A percentile compares a stretch with the other conserved stretches of the same genome.
phyloP scores from a whole-genome alignment of 768 basidiomycete genomes.

The Mycena galopus region DNA sequence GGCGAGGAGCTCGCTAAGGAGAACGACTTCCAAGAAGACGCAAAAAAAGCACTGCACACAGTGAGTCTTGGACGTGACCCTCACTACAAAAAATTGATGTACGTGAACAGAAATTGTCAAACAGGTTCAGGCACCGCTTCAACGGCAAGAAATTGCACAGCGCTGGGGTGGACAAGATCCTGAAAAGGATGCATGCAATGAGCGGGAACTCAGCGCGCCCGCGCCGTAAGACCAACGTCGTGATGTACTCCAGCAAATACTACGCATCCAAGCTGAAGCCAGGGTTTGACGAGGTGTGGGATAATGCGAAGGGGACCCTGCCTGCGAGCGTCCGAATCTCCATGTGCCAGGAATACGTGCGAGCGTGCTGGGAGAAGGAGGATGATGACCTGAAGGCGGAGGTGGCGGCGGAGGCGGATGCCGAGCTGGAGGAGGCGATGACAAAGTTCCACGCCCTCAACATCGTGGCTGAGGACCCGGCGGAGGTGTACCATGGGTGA shows the following conservation, averaged over 20 bases:
- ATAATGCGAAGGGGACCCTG: not conserved
- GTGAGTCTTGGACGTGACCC: not conserved
- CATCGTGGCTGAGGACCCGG: not conserved
- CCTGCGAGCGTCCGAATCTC: not conserved
- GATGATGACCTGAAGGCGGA: not conserved
- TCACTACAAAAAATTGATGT: not conserved
- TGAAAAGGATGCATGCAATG: constrained; percentile 12
- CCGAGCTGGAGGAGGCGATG: not conserved
- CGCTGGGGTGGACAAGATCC: not conserved
- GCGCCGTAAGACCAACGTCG: not conserved
- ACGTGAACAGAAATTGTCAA: constrained; percentile 19
- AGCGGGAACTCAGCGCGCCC: not conserved
- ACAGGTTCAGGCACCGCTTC: constrained; percentile 21
- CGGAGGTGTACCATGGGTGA: constrained; percentile 21
- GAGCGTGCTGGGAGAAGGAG: not conserved
- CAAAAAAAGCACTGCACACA: not conserved
- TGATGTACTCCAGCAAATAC: constrained; percentile 9
- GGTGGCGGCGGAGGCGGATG: not conserved
- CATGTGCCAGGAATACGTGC: constrained; percentile 8
- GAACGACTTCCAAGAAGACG: not conserved
- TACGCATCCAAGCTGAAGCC: constrained; percentile 17
- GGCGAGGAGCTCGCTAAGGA: constrained; percentile 1
- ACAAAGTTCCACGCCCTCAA: not conserved
- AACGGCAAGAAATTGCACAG: constrained; percentile 3
- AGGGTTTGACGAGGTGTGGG: constrained; percentile 24